Percentiles rank a stretch among this genome's conserved stretches.
phyloP scores from a whole-genome alignment of 2,329 filamentous ascomycete genomes.

The Scorias spongiosa region DNA sequence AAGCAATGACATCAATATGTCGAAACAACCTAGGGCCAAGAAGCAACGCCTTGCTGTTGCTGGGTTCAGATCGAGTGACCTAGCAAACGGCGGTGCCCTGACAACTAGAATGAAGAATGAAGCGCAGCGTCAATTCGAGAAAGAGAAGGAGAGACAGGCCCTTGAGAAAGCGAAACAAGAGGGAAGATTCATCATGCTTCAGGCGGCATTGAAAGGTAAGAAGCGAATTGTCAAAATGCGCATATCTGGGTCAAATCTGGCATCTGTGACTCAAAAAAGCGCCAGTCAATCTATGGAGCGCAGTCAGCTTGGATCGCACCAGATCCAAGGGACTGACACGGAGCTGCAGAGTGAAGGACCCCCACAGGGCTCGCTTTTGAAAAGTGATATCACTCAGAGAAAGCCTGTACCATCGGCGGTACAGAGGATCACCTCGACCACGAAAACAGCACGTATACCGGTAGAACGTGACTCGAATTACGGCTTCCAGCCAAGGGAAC shows the following conservation, averaged over 20 bases:
- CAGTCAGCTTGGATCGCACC: conserved; percentile 7
- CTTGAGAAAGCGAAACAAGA: conserved; percentile 26
- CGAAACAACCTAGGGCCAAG: conserved; percentile 19
- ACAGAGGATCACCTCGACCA: conserved; percentile 11
- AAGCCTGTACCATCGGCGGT: conserved; percentile 4
- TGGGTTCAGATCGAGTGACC: conserved; percentile 17
- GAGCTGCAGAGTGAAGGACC: conserved; percentile 7
- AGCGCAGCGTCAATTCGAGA: conserved; percentile 32
- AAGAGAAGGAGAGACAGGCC: conserved; percentile 28
- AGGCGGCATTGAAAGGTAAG: conserved; percentile 30
- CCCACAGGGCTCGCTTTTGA: conserved; percentile 11
- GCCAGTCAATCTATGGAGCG: conserved; percentile 4
- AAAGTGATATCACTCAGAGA: conserved; percentile 19
- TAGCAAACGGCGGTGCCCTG: conserved; percentile 13
- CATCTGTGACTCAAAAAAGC: conserved; percentile 19
- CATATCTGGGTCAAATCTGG: conserved; percentile 22
- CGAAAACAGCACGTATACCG: conserved; percentile 18
- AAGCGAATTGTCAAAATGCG: conserved; percentile 28
- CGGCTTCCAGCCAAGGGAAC: conserved; percentile 19
- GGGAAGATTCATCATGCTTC: conserved; percentile 31
- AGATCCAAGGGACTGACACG: conserved; percentile 3
- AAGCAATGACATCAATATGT: conserved; percentile 23
- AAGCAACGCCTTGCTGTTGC: conserved; percentile 19
- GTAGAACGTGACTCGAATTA: conserved; percentile 20
- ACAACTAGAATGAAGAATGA: conserved; percentile 23